These are phyloP conservation scores for Pythium chondricola DNA, from an alignment of 352 stramenopile species.

Conservation along the genomic window DNA sequence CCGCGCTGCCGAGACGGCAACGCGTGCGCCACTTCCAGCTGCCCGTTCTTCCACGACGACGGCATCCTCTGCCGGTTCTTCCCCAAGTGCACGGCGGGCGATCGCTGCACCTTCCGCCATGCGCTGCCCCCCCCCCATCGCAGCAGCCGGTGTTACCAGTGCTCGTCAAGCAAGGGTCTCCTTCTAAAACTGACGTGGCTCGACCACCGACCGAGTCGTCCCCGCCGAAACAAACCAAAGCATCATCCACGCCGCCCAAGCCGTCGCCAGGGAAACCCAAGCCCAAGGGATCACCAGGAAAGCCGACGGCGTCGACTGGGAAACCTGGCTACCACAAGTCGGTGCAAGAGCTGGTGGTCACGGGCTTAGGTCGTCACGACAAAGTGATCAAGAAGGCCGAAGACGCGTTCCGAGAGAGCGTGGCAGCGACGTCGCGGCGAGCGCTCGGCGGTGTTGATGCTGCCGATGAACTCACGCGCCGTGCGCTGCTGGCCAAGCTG, in stretches of 20 bases:
- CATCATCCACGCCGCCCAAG: not conserved
- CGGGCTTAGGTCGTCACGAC: constrained; percentile 3
- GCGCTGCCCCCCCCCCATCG: not conserved
- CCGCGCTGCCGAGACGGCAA: constrained; percentile 3
- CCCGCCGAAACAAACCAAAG: not conserved
- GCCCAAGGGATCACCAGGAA: not conserved
- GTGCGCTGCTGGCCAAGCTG: constrained; percentile 13
- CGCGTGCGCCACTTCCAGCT: not conserved
- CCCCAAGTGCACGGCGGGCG: not conserved
- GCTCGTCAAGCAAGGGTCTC: not conserved
- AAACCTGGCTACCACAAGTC: not conserved
- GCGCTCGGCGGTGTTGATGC: constrained; percentile 2
- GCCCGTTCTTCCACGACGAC: constrained; percentile 6
- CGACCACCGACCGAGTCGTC: constrained; percentile 2
- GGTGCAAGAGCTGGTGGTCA: not conserved
- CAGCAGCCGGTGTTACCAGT: not conserved
- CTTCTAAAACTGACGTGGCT: not conserved
- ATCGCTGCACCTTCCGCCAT: not conserved
- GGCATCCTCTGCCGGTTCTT: constrained; percentile 5
- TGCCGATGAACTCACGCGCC: constrained; percentile 6
- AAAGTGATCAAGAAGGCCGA: constrained; percentile 4
- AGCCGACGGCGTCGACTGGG: not conserved
- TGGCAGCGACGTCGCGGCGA: constrained; percentile 1
- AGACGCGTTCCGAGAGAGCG: not conserved
- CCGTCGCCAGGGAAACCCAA: not conserved